Base-by-base conservation (phyloP, 2,329 filamentous ascomycete species). In the Pestalotiopsis sp. region DNA sequence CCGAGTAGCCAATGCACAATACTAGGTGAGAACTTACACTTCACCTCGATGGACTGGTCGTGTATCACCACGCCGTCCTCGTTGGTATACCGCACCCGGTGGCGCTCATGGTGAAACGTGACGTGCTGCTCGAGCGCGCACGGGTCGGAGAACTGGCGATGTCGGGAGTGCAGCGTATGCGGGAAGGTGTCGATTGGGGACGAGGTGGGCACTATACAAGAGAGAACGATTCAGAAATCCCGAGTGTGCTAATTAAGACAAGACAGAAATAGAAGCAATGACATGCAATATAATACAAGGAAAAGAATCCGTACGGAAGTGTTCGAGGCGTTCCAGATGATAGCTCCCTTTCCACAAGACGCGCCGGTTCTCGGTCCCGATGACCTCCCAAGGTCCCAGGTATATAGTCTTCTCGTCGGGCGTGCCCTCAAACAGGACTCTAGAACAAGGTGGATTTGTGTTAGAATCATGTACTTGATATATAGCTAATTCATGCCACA, bases 341-440 rank as follows among this genome's bases (percentile, higher is more conserved):
- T 87, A 87, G 72, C 83, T 86, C 70, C 85, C 85, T 71, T 85
- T 84, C 85, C 85, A 87, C 52, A 84, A 75, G n/a, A 87, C 79
- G 56, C 84, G 83, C 64, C 84, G 83, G 39, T 82, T 81, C 69
- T 84, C 82, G 52, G 81, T 80, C 57, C 82, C 82, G 52, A 85
- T 78, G 45, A 86, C 80, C 73, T 86, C 83, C 85, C 84, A 87
- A 4, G 85, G 85, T n/a, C 85, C 85, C 7, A 87, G 80, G 70
- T 86, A 86, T 60, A 87, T 78, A 13, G 84, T 85, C 62, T 80
- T 80, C 73, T 87, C 84, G 72, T 84, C 80, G 45, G 80, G 73
- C 6, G 84, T 85, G 63, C 84, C 82, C 71, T 86, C 83, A 69
- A 84, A 86, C n/a, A 87, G 80, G 60, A 80, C 83, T 79, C 85